Conservation (phyloP, 306 rosid genomes). For the Trifolium subterraneum region DNA sequence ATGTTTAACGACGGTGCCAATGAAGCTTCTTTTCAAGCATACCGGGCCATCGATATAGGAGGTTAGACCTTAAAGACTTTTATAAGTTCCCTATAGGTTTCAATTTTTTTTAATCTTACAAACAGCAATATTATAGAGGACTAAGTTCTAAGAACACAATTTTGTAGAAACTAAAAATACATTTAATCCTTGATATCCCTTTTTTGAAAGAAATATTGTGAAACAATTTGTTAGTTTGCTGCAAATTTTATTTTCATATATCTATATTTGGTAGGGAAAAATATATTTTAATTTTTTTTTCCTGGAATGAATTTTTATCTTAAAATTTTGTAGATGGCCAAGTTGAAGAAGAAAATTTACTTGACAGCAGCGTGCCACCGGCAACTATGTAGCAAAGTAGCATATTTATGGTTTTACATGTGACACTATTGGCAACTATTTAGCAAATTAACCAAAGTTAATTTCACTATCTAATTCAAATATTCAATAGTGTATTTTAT, state of each 20-base stretch:
- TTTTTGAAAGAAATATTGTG: background rate
- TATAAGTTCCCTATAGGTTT: constrained; percentile 15
- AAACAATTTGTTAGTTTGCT: background rate
- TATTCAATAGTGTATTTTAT: no score
- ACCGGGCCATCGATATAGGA: constrained; percentile 56
- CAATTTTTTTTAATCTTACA: background rate
- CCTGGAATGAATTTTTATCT: background rate
- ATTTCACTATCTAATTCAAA: no score
- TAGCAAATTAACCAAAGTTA: no score
- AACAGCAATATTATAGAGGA: no score
- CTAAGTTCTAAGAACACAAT: no score
- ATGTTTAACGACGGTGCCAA: constrained; percentile 64
- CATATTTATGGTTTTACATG: no score
- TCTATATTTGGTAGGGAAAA: background rate
- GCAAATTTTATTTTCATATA: background rate
- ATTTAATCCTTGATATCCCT: no score
- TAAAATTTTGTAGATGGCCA: background rate
- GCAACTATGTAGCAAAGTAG: no score
- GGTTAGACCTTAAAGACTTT: constrained; percentile 52
- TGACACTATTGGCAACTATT: no score
- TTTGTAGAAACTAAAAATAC: no score
- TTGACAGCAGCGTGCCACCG: no score
- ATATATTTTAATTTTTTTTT: background rate
- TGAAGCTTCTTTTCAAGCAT: constrained; percentile 76
- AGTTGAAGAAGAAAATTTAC: background rate